Evolutionary conservation across 805 yeast species (phyloP).

Genomic region (Wickerhamomyces chambardii): DNA sequence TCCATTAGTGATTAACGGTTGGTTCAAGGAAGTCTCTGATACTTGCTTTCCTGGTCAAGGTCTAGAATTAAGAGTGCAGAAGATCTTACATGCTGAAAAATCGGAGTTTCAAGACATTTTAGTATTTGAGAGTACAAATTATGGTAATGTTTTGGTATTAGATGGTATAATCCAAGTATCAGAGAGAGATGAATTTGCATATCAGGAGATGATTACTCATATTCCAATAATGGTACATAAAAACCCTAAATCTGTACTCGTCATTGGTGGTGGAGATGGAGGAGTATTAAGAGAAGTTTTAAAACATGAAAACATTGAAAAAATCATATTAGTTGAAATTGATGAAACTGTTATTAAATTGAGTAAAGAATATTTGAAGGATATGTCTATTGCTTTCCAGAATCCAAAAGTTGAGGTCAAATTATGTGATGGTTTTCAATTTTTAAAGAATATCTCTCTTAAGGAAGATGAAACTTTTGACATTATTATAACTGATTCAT

Average conservation of each 20-base stretch:
- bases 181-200: constrained; percentile 94
- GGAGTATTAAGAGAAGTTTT: constrained; percentile 94
- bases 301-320: constrained; percentile 80
- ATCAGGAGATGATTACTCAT: constrained; percentile 98
- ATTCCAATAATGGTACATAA: constrained; percentile 90
- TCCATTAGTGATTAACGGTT: constrained; percentile 60
- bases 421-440: constrained; percentile 97
- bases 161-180: constrained; percentile 96
- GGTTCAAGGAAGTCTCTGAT: constrained; percentile 94
- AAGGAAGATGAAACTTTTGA: constrained; percentile 39
- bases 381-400: constrained; percentile 72
- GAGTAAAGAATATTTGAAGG: constrained; percentile 81
- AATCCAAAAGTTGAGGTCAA: constrained; percentile 89
- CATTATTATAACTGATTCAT: constrained; percentile 93
- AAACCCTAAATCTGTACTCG: constrained; percentile 87
- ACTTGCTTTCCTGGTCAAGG: constrained; percentile 99
- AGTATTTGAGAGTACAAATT: constrained; percentile 86
- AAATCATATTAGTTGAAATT: constrained; percentile 88
- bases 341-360: constrained; percentile 89
- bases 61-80: constrained; percentile 81
- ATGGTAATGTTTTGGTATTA: constrained; percentile 91
- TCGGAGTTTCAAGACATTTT: constrained; percentile 91
- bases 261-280: constrained; percentile 99
- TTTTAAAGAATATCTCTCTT: constrained; percentile 72
- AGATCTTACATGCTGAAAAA: constrained; percentile 75